Percentiles rank a stretch among this genome's conserved stretches.
phyloP scores from a whole-genome alignment of 306 rosid species.

The Macrotyloma uniflorum region DNA sequence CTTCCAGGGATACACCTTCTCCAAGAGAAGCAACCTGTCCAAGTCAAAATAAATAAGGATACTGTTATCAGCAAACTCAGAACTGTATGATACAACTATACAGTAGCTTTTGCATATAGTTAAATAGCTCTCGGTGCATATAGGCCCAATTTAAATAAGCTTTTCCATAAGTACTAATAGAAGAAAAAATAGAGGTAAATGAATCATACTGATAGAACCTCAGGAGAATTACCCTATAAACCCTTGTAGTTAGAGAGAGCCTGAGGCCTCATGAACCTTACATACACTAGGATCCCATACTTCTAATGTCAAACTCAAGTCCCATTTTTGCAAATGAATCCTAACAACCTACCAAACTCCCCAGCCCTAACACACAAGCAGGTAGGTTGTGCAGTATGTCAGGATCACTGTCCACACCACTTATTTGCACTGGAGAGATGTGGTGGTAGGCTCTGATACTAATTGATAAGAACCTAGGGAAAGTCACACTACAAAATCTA shows the following conservation, averaged over 20 bases:
- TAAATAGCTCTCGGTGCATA: conserved; percentile 4
- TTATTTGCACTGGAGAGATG: background rate
- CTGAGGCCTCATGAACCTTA: background rate
- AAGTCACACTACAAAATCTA: background rate
- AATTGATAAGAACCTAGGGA: background rate
- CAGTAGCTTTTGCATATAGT: background rate
- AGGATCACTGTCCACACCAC: background rate
- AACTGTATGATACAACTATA: background rate
- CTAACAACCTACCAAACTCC: background rate
- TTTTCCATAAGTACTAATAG: background rate
- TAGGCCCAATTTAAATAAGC: background rate
- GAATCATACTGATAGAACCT: background rate
- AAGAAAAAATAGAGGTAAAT: background rate
- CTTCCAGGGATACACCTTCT: conserved; percentile 97
- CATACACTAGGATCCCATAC: background rate
- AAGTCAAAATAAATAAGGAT: conserved; percentile 38
- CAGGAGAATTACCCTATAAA: background rate
- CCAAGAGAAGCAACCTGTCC: conserved; percentile 91
- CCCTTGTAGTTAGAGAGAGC: background rate
- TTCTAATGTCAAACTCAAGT: background rate
- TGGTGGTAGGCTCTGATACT: background rate
- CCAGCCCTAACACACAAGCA: background rate
- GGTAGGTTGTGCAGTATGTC: background rate
- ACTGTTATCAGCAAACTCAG: conserved; percentile 28
- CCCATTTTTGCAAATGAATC: background rate